These are phyloP conservation scores for Cercophora sp. DNA, from an alignment of 495 filamentous ascomycete genomes.

Conservation along the genomic window DNA sequence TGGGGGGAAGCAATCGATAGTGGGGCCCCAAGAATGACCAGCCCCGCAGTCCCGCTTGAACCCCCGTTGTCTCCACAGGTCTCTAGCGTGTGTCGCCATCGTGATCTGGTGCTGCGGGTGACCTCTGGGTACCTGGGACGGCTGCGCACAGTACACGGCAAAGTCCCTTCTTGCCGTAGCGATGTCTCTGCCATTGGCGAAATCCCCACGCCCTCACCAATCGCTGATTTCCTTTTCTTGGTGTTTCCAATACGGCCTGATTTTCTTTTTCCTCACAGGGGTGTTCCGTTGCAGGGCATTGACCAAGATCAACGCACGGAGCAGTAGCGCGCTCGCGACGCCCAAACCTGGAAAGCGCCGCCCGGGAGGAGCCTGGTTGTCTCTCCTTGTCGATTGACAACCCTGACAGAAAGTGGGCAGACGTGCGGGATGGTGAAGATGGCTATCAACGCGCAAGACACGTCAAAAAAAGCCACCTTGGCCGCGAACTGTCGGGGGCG, in stretches of 20 bases:
- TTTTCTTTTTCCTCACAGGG: background rate
- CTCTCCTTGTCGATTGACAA: slow-evolving; percentile 4
- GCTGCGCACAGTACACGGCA: slow-evolving; percentile 3
- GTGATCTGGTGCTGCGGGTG: slow-evolving; percentile 11
- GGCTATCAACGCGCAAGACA: too few species aligned
- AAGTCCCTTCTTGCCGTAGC: slow-evolving; percentile 7
- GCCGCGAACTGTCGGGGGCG: too few species aligned
- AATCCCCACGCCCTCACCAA: background rate
- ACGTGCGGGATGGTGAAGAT: background rate
- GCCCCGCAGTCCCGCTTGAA: slow-evolving; percentile 7
- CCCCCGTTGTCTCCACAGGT: slow-evolving; percentile 10
- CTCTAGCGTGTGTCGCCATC: slow-evolving; percentile 10
- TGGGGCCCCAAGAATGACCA: background rate
- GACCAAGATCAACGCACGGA: slow-evolving; percentile 8
- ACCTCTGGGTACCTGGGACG: slow-evolving; percentile 7
- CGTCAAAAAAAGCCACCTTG: too few species aligned
- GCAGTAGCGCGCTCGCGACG: background rate
- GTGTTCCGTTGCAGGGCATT: slow-evolving; percentile 8
- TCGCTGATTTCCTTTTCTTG: slow-evolving; percentile 13
- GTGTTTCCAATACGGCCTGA: background rate
- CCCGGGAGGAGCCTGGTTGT: background rate
- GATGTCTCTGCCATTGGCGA: background rate
- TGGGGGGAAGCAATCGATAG: background rate
- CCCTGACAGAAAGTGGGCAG: background rate
- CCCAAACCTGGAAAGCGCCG: background rate